A percentile compares a stretch with the other conserved stretches of the same genome.
These are phyloP conservation scores for Fagopyrum homotropicum DNA, from an alignment of 148 eudicot species.

Conservation along the genomic window DNA sequence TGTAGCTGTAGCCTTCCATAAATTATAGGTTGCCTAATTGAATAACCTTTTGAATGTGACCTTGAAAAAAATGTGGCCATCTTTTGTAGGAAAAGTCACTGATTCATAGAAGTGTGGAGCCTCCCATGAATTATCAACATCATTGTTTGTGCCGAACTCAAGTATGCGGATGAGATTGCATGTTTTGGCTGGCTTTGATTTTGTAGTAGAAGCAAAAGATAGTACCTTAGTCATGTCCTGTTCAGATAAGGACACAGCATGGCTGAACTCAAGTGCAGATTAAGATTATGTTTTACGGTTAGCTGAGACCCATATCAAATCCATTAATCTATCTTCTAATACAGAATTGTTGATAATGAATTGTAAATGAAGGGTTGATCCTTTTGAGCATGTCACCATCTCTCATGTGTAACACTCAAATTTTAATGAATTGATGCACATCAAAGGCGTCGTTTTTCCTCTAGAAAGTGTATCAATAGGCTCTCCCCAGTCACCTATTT, in stretches of 20 bases:
- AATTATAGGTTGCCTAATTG: too few relatives aligned
- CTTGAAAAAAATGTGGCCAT: background rate
- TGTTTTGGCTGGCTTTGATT: background rate
- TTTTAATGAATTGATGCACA: background rate
- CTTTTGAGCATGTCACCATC: background rate
- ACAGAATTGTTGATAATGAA: background rate
- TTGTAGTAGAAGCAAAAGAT: background rate
- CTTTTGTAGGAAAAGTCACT: background rate
- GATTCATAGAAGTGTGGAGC: background rate
- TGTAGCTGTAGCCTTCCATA: too few relatives aligned
- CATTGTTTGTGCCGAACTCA: background rate
- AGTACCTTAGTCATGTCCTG: background rate
- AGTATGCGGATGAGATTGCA: background rate
- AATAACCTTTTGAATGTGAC: background rate
- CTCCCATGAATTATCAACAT: constrained; percentile 12
- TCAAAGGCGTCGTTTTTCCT: background rate
- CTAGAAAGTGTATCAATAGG: background rate
- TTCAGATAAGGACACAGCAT: background rate
- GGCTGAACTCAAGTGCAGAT: background rate
- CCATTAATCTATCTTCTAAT: background rate
- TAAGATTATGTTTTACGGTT: background rate
- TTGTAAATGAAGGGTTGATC: background rate
- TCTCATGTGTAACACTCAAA: background rate
- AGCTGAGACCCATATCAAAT: background rate
- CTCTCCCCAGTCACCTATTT: background rate